Evolutionary conservation across 371 early-diverging fungal species (phyloP), one percentile per base, ranked within the genome.

Genomic region (Mortierella polycephala): DNA sequence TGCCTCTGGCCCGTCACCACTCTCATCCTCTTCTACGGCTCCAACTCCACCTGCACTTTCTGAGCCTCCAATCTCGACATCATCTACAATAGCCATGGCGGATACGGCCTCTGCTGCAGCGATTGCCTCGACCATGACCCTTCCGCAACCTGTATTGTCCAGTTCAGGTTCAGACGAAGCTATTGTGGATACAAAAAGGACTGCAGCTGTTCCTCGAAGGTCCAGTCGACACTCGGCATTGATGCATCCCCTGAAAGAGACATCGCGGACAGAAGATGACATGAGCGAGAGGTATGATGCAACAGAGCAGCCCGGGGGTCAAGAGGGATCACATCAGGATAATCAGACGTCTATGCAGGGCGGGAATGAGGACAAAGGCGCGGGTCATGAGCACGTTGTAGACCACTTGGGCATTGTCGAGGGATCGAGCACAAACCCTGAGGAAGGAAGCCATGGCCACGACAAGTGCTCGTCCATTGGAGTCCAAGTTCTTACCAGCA

Each of bases 61-160:
- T 2, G 30, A 30, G 30, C 30, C 30, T 30, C 30, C 30, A 30
- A 30, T 30, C 30, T 4, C 30, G 30, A 30, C n/a, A 9, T 59
- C 70, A 10, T 62, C 63, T 1, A 63, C 60, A 0, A 70, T 64
- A 1, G 59, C 70, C 2, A 63, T 70, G 70, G 70, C 64, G 1
- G 70, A 64, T 0, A 59, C 63, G 30, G 70, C 70, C 6, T 70
- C 70, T 16, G 70, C 70, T 4, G 58, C 64, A 13, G 70, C 70
- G 16, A 47, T 70, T 5, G 70, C 70, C 1, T 62, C 70, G 13
- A 64, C 70, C 45, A 70, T 70, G 63, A 41, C 63, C n/a, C 12
- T 70, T 45, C 70, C 70, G 13, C 57, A 54, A 23, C 50, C 42
- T 16, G 20, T 60, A 30, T 57, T 54, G 0, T 47, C 45, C 21